Evolutionary conservation across 2,329 filamentous ascomycete species (phyloP), one percentile per base, ranked within the genome.

Genomic region (Botrytis fragariae): DNA sequence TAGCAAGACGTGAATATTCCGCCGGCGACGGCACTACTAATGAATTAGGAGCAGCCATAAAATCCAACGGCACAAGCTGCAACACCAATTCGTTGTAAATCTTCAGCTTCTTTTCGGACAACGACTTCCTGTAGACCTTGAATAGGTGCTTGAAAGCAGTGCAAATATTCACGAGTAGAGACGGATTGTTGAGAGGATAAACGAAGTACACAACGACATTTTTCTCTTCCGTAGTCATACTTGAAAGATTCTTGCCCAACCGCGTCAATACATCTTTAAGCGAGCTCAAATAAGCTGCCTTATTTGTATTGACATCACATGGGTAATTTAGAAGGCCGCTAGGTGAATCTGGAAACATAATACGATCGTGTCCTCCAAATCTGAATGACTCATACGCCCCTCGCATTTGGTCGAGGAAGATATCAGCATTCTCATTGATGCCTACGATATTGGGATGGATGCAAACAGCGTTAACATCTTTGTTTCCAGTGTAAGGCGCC

Each of bases 161-260:
- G 79, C 92, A 95, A 1, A 93, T 87, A 75, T 94, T 90, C 22
- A 92, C 86, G 79, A 93, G 83, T 72, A 90, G 88, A 7, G 86
- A 84, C 1, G 89, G 85, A 63, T 87, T 86, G 25, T 88, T 85
- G 4, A 92, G 90, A 0, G 89, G 89, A 81, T 95, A 93, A 54
- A 95, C 84, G 78, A 94, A 90, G 79, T 93, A 95, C 25, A 96
- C 85, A 25, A 96, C 92, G 74, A 94, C 87, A 77, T 91, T 93
- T 74, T 86, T 80, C 29, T 80, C 78, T 60, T 84, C 81, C 32
- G 80, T 79, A 20, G 80, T 74, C 18, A 80, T 75, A 42, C 79
- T 77, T 25, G 82, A 77, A 12, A 83, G 75, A 45, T 80, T 74
- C 70, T 76, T 79, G 69, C 77, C 78, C 51, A 82, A 69, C 32